These are phyloP conservation scores for Aspergillus brunneoviolaceus DNA, from an alignment of 2,329 filamentous ascomycete genomes.

Conservation along the genomic window DNA sequence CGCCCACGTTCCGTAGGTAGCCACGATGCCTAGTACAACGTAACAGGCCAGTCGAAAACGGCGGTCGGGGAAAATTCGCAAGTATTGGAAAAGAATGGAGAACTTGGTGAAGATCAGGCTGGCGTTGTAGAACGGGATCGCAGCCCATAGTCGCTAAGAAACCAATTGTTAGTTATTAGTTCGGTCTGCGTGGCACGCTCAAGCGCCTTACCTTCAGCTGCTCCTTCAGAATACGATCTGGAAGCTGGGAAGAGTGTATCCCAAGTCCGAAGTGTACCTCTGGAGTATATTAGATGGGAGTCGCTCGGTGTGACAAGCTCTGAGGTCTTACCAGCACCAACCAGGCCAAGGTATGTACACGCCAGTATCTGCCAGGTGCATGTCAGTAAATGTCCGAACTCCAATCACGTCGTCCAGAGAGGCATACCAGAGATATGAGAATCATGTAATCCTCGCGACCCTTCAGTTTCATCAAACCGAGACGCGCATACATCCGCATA, in stretches of 20 bases:
- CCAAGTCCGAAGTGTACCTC: conserved; percentile 31
- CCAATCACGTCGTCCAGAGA: not conserved
- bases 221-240: conserved; percentile 16
- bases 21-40: conserved; percentile 33
- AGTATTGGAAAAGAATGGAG: conserved; percentile 49
- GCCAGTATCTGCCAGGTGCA: conserved; percentile 20
- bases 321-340: conserved; percentile 27
- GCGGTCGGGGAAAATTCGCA: conserved; percentile 43
- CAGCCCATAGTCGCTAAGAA: conserved; percentile 29
- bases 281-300: conserved; percentile 13
- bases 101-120: conserved; percentile 42
- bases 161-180: conserved; percentile 1
- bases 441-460: conserved; percentile 38
- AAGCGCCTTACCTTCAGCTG: conserved; percentile 27
- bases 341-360: conserved; percentile 29
- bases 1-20: conserved; percentile 32
- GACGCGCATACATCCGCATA: conserved; percentile 30
- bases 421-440: conserved; percentile 26
- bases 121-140: conserved; percentile 36
- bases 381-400: not conserved
- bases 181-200: not conserved
- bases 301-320: not conserved
- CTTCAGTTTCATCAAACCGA: conserved; percentile 31
- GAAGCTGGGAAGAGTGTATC: conserved; percentile 20
- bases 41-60: conserved; percentile 36